Evolutionary conservation across 129 eudicot genomes (phyloP).

Genomic region (Flaveria bidentis): DNA sequence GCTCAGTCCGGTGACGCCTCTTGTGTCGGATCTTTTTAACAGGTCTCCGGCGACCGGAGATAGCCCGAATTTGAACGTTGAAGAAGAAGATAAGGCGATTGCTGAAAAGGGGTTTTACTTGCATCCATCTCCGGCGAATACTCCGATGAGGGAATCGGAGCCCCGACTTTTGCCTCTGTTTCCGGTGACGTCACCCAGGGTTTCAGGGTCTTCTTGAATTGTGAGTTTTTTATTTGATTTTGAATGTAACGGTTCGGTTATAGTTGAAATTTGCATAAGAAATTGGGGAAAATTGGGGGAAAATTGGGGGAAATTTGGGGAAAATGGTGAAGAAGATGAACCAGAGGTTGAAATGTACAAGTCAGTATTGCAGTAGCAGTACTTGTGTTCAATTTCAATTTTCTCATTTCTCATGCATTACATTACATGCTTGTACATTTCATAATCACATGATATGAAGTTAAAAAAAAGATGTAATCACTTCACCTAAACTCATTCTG

Average conservation of each 20-base stretch:
- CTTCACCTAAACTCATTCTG: background rate
- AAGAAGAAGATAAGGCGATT: constrained; percentile 75
- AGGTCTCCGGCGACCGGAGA: constrained; percentile 44
- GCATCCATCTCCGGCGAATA: constrained; percentile 80
- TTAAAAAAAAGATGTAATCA: background rate
- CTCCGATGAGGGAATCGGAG: constrained; percentile 76
- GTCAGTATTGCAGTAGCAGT: constrained; percentile 20
- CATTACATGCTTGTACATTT: constrained; percentile 30
- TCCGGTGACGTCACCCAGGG: constrained; percentile 82
- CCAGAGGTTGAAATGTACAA: constrained; percentile 27
- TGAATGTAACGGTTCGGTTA: constrained; percentile 31
- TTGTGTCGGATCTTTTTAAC: constrained; percentile 83
- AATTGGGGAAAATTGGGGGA: constrained; percentile 29
- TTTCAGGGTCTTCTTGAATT: constrained; percentile 66
- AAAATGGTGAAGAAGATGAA: constrained; percentile 3
- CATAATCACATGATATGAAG: background rate
- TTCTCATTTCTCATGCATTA: constrained; percentile 24
- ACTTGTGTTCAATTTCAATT: background rate
- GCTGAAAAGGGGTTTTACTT: constrained; percentile 70
- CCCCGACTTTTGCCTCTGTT: constrained; percentile 83
- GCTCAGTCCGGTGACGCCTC: constrained; percentile 91
- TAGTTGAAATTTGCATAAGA: constrained; percentile 35
- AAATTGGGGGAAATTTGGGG: constrained; percentile 22
- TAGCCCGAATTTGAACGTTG: constrained; percentile 35
- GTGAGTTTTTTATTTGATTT: constrained; percentile 38